phyloP scores from a whole-genome alignment of 257 asterid genomes.

The Primulina eburnea region DNA sequence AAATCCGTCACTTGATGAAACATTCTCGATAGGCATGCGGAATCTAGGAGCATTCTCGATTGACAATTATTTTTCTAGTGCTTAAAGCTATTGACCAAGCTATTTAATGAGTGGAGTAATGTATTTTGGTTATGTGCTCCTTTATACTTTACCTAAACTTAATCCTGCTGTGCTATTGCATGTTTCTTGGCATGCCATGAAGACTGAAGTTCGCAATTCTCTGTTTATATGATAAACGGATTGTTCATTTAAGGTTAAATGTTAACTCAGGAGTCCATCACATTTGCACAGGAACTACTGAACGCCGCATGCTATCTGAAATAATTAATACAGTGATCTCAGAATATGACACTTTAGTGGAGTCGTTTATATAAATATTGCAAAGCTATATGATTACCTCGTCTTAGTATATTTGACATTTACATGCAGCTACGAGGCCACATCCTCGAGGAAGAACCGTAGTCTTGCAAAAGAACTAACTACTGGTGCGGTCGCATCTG shows the following conservation, averaged over 20 bases:
- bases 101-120: neutral
- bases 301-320: neutral
- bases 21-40: neutral
- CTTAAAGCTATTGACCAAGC: neutral
- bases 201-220: neutral
- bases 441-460: slow-evolving; percentile 82
- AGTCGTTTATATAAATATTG: neutral
- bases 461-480: slow-evolving; percentile 78
- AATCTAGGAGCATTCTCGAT: neutral
- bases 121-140: neutral
- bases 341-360: neutral
- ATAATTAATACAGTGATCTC: too few relatives aligned
- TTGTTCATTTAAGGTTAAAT: neutral
- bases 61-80: neutral
- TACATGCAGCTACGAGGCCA: slow-evolving; percentile 83
- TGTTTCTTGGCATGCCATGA: neutral
- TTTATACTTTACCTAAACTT: too few relatives aligned
- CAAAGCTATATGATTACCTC: neutral
- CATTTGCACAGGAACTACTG: neutral
- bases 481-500: slow-evolving; percentile 82
- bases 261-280: neutral
- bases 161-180: neutral
- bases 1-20: neutral
- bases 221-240: neutral
- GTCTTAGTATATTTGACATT: neutral